Evolutionary conservation across 192 early-diverging fungal genomes (phyloP).

Genomic region (Backusella morwellensis): DNA sequence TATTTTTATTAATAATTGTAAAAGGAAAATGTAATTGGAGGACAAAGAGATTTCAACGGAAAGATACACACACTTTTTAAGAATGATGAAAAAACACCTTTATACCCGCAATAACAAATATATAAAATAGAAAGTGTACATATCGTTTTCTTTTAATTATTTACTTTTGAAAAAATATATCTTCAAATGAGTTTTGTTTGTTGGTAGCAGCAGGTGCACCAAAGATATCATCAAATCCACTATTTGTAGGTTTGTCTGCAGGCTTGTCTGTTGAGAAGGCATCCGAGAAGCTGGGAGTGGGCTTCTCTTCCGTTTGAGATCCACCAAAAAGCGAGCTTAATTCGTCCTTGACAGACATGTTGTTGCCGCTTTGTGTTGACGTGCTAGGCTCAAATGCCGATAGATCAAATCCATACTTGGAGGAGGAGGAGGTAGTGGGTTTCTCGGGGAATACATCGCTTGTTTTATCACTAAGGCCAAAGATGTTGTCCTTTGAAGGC

Average conservation of each 20-base stretch:
- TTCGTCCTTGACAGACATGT: slow-evolving; percentile 16
- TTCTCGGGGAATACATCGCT: background rate
- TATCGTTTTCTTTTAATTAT: background rate
- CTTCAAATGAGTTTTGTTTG: slow-evolving; percentile 1
- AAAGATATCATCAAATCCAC: slow-evolving; percentile 3
- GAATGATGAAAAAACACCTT: background rate
- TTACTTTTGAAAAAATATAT: slow-evolving; percentile 5
- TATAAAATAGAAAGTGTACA: background rate
- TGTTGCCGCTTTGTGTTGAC: background rate
- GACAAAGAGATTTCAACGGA: no score
- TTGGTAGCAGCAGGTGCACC: background rate
- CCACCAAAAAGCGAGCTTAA: slow-evolving; percentile 21
- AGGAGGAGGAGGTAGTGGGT: background rate
- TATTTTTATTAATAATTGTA: background rate
- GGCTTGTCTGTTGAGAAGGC: background rate
- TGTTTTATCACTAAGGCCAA: background rate
- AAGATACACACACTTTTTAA: background rate
- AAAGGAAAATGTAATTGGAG: background rate
- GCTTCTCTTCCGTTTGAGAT: background rate
- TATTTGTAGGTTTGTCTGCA: background rate
- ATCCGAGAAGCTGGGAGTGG: background rate
- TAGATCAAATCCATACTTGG: slow-evolving; percentile 37
- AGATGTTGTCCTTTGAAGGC: background rate
- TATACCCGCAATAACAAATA: background rate
- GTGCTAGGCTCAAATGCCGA: slow-evolving; percentile 17